Base-by-base conservation (phyloP, 1,139 yeast species). In the Chernovozyma aurita region DNA sequence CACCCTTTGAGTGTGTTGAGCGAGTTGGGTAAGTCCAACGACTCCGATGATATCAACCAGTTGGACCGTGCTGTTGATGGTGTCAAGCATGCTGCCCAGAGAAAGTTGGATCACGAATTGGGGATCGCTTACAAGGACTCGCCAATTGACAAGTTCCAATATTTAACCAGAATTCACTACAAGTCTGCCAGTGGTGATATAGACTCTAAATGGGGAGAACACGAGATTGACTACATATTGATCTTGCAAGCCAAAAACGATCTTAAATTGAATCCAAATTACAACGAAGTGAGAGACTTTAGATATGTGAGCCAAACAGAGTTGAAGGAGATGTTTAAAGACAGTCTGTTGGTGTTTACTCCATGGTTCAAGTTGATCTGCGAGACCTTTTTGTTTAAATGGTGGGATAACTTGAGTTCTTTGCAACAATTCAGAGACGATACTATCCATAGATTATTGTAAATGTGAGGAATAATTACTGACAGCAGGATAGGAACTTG, bases 311-410 rank as follows among this genome's bases (percentile, higher is more conserved):
- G 78, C 29, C 76, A 75, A 24, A 64, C 65, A 1, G 82, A 85
- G 47, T 71, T 94, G 49, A 75, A 79, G 52, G 67, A 58, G 13
- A 86, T 94, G 97, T 86, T 92, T 57, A 52, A 71, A 24, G 87
- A 88, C 53, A 51, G 64, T 14, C 44, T 52, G 13, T 68, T 84
- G 45, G 73, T 76, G 15, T 94, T 92, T 61, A 92, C 99, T 4
- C 98, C 98, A 9, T 92, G 99, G 99, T 92, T 92, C 70, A 88
- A 87, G 62, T 76, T 92, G 47, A 92, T 92, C 49, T 94, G 98
- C 59, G 88, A 92, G 54, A 79, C 85, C 35, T 86, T 86, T 55
- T 70, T 92, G 53, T 92, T 85, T 67, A 73, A 85, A 47, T 92
- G 99, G 99, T 92, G 99, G 99, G 73, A 71, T 34, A 73, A 78